Base-by-base conservation (phyloP, 202 grass and related monocot genomes). In the Zizania palustris region DNA sequence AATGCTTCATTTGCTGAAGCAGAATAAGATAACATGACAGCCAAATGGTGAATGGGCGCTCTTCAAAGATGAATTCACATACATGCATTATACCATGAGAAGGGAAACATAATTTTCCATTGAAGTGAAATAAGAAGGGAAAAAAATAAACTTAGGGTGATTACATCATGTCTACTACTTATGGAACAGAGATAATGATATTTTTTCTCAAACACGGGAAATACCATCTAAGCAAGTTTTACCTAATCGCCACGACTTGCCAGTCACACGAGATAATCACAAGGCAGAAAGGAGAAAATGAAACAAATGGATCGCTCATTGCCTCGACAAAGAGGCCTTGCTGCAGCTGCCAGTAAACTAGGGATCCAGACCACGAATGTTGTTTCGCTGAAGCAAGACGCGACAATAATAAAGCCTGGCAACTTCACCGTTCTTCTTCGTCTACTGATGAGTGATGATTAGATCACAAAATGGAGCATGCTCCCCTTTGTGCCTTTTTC, bases 381-480 rank as follows among this genome's bases (percentile, higher is more conserved):
- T 56, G 82, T 39, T 88, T 69, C 51, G 59, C 82, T 85, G 86
- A 85, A 85, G 86, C 82, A 88, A 88, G 86, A 85, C 44, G 65
- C 60, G 42, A 62, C 71, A 71, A 77, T 72, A 81, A 80, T 81
- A 80, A 51, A 88, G 77, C 77, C 84, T 85, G 82, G 81, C 71
- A 80, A 84, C 60, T 88, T 77, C 72, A 62, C 66, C 77, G 60
- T 88, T 77, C 66, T 88, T 88, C 82, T 77, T 88, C 80, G 66
- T 88, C 86, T 85, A 88, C 86, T 33, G 60, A 85, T 81, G 60
- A 88, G 82, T 33, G 60, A 85, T 81, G 60, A 86, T 89, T 85
- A 87, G 62, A 85, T 94, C 82, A 97, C 82, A 97, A 94, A 79
- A 97, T 92, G 82, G 80, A 97, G 87, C 95, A 97, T 6, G 84